Evolutionary conservation across 1,284 basidiomycete species (phyloP).

Genomic region (Marasmius tenuissimus): DNA sequence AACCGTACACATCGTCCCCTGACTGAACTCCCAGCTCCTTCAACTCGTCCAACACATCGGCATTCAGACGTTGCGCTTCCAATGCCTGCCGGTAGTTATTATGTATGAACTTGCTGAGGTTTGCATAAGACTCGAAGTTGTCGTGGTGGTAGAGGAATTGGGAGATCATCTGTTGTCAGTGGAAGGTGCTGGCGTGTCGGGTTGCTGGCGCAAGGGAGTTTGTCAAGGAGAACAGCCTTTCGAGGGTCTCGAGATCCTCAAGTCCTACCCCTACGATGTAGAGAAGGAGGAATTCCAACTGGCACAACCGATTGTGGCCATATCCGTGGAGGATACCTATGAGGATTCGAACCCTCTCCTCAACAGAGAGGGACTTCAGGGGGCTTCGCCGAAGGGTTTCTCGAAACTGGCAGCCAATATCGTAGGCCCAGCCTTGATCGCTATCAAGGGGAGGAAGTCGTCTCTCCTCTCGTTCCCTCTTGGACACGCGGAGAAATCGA

Average conservation of each 20-base stretch:
- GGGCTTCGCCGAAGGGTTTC: conserved; percentile 7
- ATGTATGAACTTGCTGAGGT: conserved; percentile 2
- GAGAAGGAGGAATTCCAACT: conserved; percentile 9
- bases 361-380: conserved; percentile 1
- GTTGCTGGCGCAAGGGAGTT: conserved; percentile 15
- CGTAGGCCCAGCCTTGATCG: conserved; percentile 7
- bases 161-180: conserved; percentile 16
- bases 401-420: conserved; percentile 15
- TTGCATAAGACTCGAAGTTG: conserved; percentile 9
- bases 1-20: not conserved
- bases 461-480: too few relatives aligned
- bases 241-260: conserved; percentile 20
- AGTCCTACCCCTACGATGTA: conserved; percentile 15
- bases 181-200: conserved; percentile 13
- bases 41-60: too few relatives aligned
- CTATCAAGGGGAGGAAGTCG: too few relatives aligned
- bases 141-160: conserved; percentile 14
- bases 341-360: not conserved
- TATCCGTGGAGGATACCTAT: conserved; percentile 21
- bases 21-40: too few relatives aligned
- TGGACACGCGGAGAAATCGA: too few relatives aligned
- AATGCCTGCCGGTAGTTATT: conserved; percentile 7
- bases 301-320: conserved; percentile 23
- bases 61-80: not conserved
- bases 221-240: conserved; percentile 17